Conservation (phyloP, 768 basidiomycete genomes). For the Dentipellis sp. region DNA sequence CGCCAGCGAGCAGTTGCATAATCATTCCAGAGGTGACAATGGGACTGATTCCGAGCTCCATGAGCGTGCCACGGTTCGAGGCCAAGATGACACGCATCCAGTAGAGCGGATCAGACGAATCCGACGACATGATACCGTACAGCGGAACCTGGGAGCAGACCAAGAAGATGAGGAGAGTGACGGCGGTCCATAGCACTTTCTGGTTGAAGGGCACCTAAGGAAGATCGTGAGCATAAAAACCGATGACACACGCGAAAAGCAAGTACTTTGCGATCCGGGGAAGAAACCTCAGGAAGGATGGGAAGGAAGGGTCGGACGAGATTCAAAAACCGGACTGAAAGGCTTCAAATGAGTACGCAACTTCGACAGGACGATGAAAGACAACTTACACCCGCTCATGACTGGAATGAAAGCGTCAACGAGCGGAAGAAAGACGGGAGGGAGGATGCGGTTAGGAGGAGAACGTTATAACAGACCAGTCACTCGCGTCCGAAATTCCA, state of each 20-base stretch:
- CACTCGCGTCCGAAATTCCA: neutral
- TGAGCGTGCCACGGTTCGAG: constrained; percentile 95
- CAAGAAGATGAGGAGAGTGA: constrained; percentile 98
- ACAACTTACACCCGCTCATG: constrained; percentile 75
- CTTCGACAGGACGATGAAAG: neutral
- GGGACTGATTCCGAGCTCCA: constrained; percentile 98
- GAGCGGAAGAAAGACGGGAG: constrained; percentile 15
- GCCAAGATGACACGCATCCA: constrained; percentile 99
- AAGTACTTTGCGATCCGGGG: constrained; percentile 90
- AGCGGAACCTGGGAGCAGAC: constrained; percentile 99
- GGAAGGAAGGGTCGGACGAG: constrained; percentile 97
- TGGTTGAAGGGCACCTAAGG: constrained; percentile 92
- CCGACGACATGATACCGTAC: constrained; percentile 99
- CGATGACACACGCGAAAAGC: constrained; percentile 4
- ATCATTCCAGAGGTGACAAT: constrained; percentile 99
- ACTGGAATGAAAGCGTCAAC: constrained; percentile 22
- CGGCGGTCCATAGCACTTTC: constrained; percentile 98
- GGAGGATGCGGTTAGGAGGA: neutral
- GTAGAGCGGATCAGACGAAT: constrained; percentile 97
- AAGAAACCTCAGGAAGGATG: constrained; percentile 93
- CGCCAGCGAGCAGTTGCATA: constrained; percentile 97
- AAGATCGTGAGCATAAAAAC: constrained; percentile 1
- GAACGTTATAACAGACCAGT: neutral
- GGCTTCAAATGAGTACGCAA: neutral
- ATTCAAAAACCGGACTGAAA: constrained; percentile 88